Percentiles rank a stretch among this genome's conserved stretches.
Conservation (phyloP, 75 land plant genomes). For the Isoetes taiwanensis region DNA sequence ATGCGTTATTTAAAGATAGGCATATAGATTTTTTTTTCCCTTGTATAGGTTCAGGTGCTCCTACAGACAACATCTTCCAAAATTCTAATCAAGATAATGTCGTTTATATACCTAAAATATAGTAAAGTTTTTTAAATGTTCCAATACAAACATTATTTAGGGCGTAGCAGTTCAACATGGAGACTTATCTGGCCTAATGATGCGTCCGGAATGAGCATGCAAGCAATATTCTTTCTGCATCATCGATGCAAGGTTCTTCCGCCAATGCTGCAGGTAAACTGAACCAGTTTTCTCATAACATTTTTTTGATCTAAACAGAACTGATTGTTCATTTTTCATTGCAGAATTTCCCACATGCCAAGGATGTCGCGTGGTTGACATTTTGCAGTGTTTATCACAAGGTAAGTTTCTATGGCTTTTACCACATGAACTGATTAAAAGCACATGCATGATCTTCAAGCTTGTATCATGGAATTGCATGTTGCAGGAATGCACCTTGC, state of each 20-base stretch:
- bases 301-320: too few relatives aligned
- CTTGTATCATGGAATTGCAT: neutral
- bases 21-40: too few relatives aligned
- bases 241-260: slow-evolving; percentile 48
- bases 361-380: slow-evolving; percentile 60
- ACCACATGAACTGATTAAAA: too few relatives aligned
- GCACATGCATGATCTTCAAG: too few relatives aligned
- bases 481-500: neutral
- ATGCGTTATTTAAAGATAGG: too few relatives aligned
- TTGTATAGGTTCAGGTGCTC: too few relatives aligned
- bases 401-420: slow-evolving; percentile 28
- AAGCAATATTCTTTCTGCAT: slow-evolving; percentile 50
- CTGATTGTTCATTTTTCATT: slow-evolving; percentile 2
- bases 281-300: too few relatives aligned
- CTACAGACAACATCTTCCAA: too few relatives aligned
- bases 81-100: too few relatives aligned
- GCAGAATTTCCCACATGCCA: slow-evolving; percentile 56
- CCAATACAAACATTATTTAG: too few relatives aligned
- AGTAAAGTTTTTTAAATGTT: too few relatives aligned
- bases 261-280: slow-evolving; percentile 57
- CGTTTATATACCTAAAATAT: too few relatives aligned
- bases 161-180: slow-evolving; percentile 51
- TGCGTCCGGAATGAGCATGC: slow-evolving; percentile 95
- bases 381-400: slow-evolving; percentile 74
- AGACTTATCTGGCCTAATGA: slow-evolving; percentile 66